Evolutionary conservation across 306 rosid species (phyloP).

Genomic region (Ammopiptanthus mongolicus): DNA sequence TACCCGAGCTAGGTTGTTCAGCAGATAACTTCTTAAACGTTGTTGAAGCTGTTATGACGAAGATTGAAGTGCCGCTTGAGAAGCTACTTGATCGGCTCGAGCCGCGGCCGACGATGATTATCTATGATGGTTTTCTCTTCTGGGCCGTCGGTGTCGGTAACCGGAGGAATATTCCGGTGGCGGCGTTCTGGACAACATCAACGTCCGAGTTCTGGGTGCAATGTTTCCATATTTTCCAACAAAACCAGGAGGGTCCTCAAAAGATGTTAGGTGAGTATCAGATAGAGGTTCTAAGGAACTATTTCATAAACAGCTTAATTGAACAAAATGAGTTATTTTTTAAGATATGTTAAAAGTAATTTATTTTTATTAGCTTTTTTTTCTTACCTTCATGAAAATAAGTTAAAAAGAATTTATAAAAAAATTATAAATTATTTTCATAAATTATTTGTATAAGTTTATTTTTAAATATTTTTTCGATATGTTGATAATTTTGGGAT

Average conservation of each 20-base stretch:
- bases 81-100: conserved; percentile 24
- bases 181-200: conserved; percentile 38
- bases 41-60: conserved; percentile 33
- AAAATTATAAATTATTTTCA: too few species aligned
- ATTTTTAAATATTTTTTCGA: too few species aligned
- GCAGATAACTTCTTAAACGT: conserved; percentile 1
- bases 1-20: conserved; percentile 18
- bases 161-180: conserved; percentile 37
- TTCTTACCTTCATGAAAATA: too few species aligned
- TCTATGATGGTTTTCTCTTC: conserved; percentile 29
- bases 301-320: too few species aligned
- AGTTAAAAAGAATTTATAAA: too few species aligned
- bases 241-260: neutral
- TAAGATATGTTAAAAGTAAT: too few species aligned
- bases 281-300: neutral
- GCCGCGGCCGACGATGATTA: neutral
- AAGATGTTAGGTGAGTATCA: conserved; percentile 17
- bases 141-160: conserved; percentile 30
- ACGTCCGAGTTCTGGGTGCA: conserved; percentile 27
- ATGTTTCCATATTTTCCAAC: conserved; percentile 2
- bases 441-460: too few species aligned
- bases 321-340: too few species aligned
- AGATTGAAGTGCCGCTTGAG: conserved; percentile 47
- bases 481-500: too few species aligned
- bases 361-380: too few species aligned